Evolutionary conservation across 345 rosid genomes (phyloP), one percentile per base, ranked within the genome.

Genomic region (Brassica carinata): DNA sequence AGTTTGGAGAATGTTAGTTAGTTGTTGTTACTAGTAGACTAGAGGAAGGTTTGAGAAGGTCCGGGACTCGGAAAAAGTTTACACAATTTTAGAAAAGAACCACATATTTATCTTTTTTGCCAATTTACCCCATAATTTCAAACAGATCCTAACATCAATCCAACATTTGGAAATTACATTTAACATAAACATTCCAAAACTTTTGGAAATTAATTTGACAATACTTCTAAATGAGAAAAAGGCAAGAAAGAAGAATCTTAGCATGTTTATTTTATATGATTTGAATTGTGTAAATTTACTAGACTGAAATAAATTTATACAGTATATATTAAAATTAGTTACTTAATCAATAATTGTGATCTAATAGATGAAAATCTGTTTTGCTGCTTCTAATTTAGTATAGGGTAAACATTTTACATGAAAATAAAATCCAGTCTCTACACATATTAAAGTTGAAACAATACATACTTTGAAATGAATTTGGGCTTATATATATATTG

Each of bases 1-100:
- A 17, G 67, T 73, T 10, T 73, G 17, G 45, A 40, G 8, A 67
- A 18, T 65, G 72, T 43, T 5, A 19, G 55, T 15, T 36, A 57
- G 11, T 38, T 38, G 11, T 38, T 38, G 45, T 38, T 8, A 43
- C 51, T 43, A 36, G 82, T 43, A 43, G 26, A 23, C 26, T 23
- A 23, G 51, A 43, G 55, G 55, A 79, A 79, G 69, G 38, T 73
- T 79, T 67, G 74, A 79, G 82, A 79, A 73, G 73, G 74, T 48
- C 64, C 78, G 53, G 4, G 82, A 79, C 69, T 30, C 55, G 15
- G 57, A 10, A 11, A 79, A 4, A 48, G 55, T 48, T 67, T 57
- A 57, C 1, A 31, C 14, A 5, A n/a, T 29, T 72, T 79, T 31
- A 18, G 11, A 67, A 67, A 19, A 29, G 40, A 58, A 11, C 43